A percentile compares a stretch with the other conserved stretches of the same genome.
These are phyloP conservation scores for Parafenestella ontariensis DNA, from an alignment of 2,329 filamentous ascomycete genomes.

Conservation along the genomic window DNA sequence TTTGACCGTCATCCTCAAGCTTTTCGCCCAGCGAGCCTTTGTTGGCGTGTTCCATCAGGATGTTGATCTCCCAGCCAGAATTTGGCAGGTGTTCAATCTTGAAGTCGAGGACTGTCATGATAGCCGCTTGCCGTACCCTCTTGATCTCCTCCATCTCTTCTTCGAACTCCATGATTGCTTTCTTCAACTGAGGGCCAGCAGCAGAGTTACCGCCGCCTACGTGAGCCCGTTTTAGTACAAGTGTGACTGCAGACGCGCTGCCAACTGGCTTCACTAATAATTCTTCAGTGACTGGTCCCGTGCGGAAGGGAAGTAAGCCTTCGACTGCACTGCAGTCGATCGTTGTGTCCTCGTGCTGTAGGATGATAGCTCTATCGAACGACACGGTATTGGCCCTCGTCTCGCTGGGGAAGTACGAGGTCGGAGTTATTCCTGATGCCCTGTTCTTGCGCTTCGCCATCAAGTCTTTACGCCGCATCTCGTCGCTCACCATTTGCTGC, in stretches of 20 bases:
- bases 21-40: conserved; percentile 84
- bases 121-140: conserved; percentile 74
- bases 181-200: conserved; percentile 72
- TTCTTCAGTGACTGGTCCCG: conserved; percentile 70
- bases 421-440: conserved; percentile 38
- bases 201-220: conserved; percentile 61
- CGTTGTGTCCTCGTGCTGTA: conserved; percentile 67
- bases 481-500: conserved; percentile 74
- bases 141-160: conserved; percentile 77
- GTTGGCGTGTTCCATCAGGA: conserved; percentile 78
- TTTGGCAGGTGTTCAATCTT: conserved; percentile 67
- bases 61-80: conserved; percentile 72
- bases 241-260: conserved; percentile 56
- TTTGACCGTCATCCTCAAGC: conserved; percentile 76
- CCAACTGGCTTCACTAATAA: conserved; percentile 74
- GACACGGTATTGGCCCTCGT: conserved; percentile 53
- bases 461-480: conserved; percentile 72
- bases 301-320: conserved; percentile 68
- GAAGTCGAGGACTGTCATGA: conserved; percentile 83
- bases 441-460: conserved; percentile 63
- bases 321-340: conserved; percentile 74
- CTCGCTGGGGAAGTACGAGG: conserved; percentile 50
- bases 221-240: conserved; percentile 66
- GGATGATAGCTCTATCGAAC: conserved; percentile 72
- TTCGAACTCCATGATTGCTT: conserved; percentile 78